Conservation (phyloP, 176 grass and related monocot species). For the Stipa capillata region DNA sequence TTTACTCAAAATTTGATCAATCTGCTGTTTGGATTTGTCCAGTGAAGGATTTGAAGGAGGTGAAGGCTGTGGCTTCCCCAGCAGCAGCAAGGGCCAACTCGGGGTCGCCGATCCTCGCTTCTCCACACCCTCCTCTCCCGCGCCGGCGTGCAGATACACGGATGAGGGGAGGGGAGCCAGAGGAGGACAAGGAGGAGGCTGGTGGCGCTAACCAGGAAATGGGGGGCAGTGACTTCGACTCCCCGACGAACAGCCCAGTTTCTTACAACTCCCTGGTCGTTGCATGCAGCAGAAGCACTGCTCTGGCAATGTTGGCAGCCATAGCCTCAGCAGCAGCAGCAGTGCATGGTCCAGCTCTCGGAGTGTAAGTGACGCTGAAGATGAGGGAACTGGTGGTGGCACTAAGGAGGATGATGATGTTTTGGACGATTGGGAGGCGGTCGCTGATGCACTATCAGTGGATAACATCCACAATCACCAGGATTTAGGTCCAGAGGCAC, state of each 20-base stretch:
- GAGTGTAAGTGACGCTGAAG: slow-evolving; percentile 68
- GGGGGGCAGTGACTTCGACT: slow-evolving; percentile 48
- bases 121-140: slow-evolving; percentile 44
- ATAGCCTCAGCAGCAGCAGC: slow-evolving; percentile 56
- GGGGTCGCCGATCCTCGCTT: slow-evolving; percentile 37
- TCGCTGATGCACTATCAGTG: slow-evolving; percentile 54
- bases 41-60: slow-evolving; percentile 46
- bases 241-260: slow-evolving; percentile 32
- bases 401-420: slow-evolving; percentile 47
- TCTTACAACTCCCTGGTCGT: slow-evolving; percentile 17
- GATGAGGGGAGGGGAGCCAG: slow-evolving; percentile 23
- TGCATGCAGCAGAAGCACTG: slow-evolving; percentile 7
- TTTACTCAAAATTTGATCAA: neutral
- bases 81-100: slow-evolving; percentile 33
- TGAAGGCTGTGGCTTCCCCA: slow-evolving; percentile 24
- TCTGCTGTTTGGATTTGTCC: slow-evolving; percentile 11
- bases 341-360: slow-evolving; percentile 61
- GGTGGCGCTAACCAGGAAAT: slow-evolving; percentile 4
- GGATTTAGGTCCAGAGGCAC: slow-evolving; percentile 8
- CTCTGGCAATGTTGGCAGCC: slow-evolving; percentile 7
- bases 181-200: slow-evolving; percentile 20
- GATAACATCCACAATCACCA: slow-evolving; percentile 26
- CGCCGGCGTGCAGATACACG: slow-evolving; percentile 19
- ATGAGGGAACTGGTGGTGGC: slow-evolving; percentile 32
- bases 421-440: slow-evolving; percentile 88